phyloP scores from a whole-genome alignment of 805 yeast genomes.

The Ogataea henricii region DNA sequence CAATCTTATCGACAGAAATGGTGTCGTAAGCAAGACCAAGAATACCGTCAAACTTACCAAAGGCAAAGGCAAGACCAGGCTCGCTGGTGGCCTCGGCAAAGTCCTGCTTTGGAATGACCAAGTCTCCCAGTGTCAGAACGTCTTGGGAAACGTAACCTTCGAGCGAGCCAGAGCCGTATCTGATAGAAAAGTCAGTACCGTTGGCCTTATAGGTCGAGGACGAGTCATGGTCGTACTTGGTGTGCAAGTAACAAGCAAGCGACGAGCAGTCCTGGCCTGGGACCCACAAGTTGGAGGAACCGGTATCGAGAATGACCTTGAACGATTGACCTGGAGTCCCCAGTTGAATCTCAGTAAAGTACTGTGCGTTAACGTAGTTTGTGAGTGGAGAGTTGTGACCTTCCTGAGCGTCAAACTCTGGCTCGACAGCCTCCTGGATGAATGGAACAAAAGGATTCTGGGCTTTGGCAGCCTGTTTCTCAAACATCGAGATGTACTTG shows the following conservation, averaged over 20 bases:
- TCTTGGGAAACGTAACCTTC: constrained; percentile 94
- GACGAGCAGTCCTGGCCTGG: constrained; percentile 89
- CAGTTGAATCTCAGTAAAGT: constrained; percentile 83
- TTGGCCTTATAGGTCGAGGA: constrained; percentile 86
- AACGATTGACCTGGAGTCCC: constrained; percentile 95
- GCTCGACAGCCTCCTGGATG: constrained; percentile 25
- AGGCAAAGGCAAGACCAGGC: constrained; percentile 97
- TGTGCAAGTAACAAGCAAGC: constrained; percentile 91
- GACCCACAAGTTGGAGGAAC: constrained; percentile 96
- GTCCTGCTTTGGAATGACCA: constrained; percentile 83
- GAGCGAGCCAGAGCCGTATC: constrained; percentile 90
- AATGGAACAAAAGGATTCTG: constrained; percentile 46
- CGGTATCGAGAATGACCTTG: constrained; percentile 94
- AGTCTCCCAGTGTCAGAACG: constrained; percentile 75
- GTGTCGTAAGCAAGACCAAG: constrained; percentile 93
- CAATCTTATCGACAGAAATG: constrained; percentile 84
- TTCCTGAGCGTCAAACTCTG: constrained; percentile 29
- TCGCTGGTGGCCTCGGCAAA: constrained; percentile 97
- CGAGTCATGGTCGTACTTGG: constrained; percentile 81
- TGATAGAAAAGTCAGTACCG: constrained; percentile 82
- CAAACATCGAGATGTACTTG: constrained; percentile 47
- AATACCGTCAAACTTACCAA: constrained; percentile 98
- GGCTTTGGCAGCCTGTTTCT: constrained; percentile 32
- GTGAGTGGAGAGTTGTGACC: constrained; percentile 83
- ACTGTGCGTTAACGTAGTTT: constrained; percentile 94